Base-by-base conservation (phyloP, 768 basidiomycete genomes). In the Coprinellus micaceus region DNA sequence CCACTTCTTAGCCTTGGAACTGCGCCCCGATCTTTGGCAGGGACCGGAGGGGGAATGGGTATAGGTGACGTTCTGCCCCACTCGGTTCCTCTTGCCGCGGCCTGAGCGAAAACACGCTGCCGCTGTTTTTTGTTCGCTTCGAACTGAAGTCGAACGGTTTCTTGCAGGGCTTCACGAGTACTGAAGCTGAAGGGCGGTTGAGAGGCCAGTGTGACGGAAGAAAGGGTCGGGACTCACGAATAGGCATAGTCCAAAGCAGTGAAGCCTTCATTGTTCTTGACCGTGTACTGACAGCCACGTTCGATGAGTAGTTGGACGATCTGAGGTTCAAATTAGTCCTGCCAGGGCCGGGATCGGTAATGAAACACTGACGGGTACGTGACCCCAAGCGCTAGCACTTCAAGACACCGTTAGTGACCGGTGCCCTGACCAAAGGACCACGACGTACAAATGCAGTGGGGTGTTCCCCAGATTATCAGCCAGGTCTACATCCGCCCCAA, bases 181-280 rank as follows among this genome's bases (percentile, higher is more conserved):
- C 77, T 87, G 63, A 80, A 84, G 44, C 91, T 93, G 61, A 41
- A 51, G 19, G 54, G 52, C 22, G 22, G 48, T 60, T 43, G 56
- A 41, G 15, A 29, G 30, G 26, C 49, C 29, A 52, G 43, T 39
- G 36, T 40, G 9, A 29, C 19, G 15, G 45, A 28, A 37, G 13
- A 54, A 40, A 53, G 15, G 6, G 15, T 19, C 13, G 22, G 44
- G 33, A 78, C 87, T 58, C 66, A 90, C 83, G 89, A 91, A 68
- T 91, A 97, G 15, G 94, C 92, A 69, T 95, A 97, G 72, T 98
- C 95, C 0, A 87, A 86, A 10, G 95, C 88, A 10, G 90, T 91
- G 68, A 94, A 97, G 0, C 94, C 94, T 59, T 91, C 85, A 58
- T 94, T 93, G 67, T 98, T 98, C 60, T 88, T 82, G 21, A 86